Evolutionary conservation across 1,284 basidiomycete genomes (phyloP).

Genomic region (Rhodotorula sp.): DNA sequence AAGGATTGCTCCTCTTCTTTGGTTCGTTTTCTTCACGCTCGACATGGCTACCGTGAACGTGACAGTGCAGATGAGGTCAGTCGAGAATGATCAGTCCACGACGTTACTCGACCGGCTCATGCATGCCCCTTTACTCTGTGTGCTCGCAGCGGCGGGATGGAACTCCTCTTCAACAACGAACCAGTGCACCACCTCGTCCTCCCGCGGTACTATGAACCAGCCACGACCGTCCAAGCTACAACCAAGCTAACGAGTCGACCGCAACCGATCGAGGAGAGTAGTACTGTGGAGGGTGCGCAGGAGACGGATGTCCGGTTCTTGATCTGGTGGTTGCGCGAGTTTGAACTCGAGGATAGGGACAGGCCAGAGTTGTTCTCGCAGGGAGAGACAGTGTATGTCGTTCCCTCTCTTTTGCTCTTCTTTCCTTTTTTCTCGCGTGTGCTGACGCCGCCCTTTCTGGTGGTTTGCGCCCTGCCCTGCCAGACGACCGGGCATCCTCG

Average conservation of each 20-base stretch:
- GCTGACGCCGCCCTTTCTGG: no score
- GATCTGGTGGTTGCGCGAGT: conserved; percentile 72
- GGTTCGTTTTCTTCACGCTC: neutral
- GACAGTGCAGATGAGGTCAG: conserved; percentile 25
- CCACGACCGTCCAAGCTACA: conserved; percentile 25
- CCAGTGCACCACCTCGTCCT: conserved; percentile 63
- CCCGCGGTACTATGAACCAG: conserved; percentile 52
- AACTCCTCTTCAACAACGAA: conserved; percentile 71
- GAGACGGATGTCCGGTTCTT: conserved; percentile 69
- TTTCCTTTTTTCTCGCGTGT: neutral
- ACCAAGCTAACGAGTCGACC: neutral
- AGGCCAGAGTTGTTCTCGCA: conserved; percentile 87
- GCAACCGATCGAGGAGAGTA: conserved; percentile 42
- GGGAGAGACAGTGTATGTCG: conserved; percentile 74
- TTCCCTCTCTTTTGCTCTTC: neutral
- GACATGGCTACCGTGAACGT: conserved; percentile 17
- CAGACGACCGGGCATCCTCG: conserved; percentile 92
- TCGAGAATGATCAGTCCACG: neutral
- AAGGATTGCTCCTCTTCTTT: neutral
- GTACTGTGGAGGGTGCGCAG: conserved; percentile 47
- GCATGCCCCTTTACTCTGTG: no score
- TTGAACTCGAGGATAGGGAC: conserved; percentile 68
- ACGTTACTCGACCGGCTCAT: no score
- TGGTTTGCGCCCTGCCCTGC: no score
- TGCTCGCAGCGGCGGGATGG: conserved; percentile 65